These are phyloP conservation scores for Millerago galiae DNA, from an alignment of 805 yeast species.

Conservation along the genomic window DNA sequence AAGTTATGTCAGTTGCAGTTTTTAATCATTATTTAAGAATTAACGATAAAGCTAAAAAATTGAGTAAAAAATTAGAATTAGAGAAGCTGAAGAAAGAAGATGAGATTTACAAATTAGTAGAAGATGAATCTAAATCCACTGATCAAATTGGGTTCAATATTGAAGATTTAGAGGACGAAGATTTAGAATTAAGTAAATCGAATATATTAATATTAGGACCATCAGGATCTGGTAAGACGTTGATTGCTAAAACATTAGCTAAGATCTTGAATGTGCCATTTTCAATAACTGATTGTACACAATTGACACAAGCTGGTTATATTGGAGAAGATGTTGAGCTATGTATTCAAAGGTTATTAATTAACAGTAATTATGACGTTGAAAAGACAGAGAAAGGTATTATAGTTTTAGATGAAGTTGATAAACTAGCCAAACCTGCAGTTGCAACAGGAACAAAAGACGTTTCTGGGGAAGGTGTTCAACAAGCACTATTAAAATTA, in stretches of 20 bases:
- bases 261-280: slow-evolving; percentile 47
- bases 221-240: slow-evolving; percentile 56
- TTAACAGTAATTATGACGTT: slow-evolving; percentile 44
- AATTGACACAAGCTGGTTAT: slow-evolving; percentile 58
- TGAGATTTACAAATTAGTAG: slow-evolving; percentile 18
- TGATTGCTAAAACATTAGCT: slow-evolving; percentile 50
- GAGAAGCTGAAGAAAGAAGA: slow-evolving; percentile 26
- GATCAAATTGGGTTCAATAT: slow-evolving; percentile 26
- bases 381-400: slow-evolving; percentile 50
- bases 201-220: slow-evolving; percentile 54
- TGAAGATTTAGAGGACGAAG: slow-evolving; percentile 27
- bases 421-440: slow-evolving; percentile 46
- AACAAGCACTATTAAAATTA: slow-evolving; percentile 50
- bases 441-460: slow-evolving; percentile 45
- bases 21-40: slow-evolving; percentile 50
- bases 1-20: slow-evolving; percentile 55
- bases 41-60: slow-evolving; percentile 33
- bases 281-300: slow-evolving; percentile 55
- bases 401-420: slow-evolving; percentile 54
- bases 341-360: slow-evolving; percentile 46
- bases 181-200: slow-evolving; percentile 47
- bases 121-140: slow-evolving; percentile 16
- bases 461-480: slow-evolving; percentile 62
- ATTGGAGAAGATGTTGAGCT: slow-evolving; percentile 60
- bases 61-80: slow-evolving; percentile 23